Percentiles rank a stretch among this genome's conserved stretches.
Evolutionary conservation across 2,329 filamentous ascomycete genomes (phyloP).

Genomic region (Ascochyta koolunga): DNA sequence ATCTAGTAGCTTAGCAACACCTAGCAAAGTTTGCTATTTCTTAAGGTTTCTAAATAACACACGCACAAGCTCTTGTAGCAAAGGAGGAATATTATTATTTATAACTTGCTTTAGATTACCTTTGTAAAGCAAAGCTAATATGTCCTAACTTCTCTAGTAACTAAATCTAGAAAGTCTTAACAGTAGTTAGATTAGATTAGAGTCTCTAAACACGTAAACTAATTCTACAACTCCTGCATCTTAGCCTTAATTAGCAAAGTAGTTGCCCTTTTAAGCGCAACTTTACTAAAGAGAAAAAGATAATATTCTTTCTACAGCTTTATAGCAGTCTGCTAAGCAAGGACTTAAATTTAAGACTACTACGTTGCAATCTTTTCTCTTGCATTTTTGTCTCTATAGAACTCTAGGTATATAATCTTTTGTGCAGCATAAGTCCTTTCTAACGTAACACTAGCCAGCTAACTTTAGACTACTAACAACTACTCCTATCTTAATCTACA

Average conservation of each 20-base stretch:
- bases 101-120: constrained; percentile 17
- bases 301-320: too few relatives aligned
- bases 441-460: too few relatives aligned
- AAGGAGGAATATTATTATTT: constrained; percentile 11
- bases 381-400: too few relatives aligned
- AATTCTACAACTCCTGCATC: neutral
- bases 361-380: too few relatives aligned
- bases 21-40: constrained; percentile 13
- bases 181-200: neutral
- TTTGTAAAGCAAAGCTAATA: constrained; percentile 18
- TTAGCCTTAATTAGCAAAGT: constrained; percentile 6
- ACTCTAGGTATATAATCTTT: too few relatives aligned
- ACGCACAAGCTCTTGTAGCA: constrained; percentile 3
- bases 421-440: too few relatives aligned
- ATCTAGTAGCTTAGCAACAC: constrained; percentile 18
- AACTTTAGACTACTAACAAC: constrained; percentile 5
- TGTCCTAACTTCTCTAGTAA: too few relatives aligned
- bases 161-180: too few relatives aligned
- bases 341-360: too few relatives aligned
- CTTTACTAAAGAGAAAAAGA: constrained; percentile 12
- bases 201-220: neutral
- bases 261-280: constrained; percentile 13
- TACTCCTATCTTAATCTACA: constrained; percentile 1
- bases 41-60: constrained; percentile 9
- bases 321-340: too few relatives aligned